phyloP scores from a whole-genome alignment of 352 stramenopile species.

The Phytopythium montanum region DNA sequence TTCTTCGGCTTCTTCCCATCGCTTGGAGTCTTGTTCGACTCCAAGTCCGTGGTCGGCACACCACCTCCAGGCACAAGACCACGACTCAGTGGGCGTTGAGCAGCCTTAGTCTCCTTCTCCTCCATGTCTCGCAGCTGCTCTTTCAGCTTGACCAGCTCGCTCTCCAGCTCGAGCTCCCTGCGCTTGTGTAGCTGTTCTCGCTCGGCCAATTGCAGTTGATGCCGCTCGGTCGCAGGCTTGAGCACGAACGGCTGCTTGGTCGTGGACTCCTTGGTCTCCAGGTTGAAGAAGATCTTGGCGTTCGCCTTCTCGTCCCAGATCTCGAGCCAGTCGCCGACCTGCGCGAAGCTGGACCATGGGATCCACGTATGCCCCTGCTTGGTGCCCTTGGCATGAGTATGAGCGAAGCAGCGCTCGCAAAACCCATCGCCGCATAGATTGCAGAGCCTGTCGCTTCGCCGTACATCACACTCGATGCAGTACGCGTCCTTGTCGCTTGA shows the following conservation, averaged over 20 bases:
- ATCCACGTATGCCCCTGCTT: slow-evolving; percentile 65
- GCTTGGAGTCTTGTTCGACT: background rate
- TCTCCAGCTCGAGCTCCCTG: slow-evolving; percentile 55
- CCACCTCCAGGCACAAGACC: slow-evolving; percentile 4
- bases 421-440: slow-evolving; percentile 81
- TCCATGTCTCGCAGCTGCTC: slow-evolving; percentile 47
- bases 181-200: slow-evolving; percentile 35
- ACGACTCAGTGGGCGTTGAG: slow-evolving; percentile 20
- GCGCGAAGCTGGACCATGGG: slow-evolving; percentile 41
- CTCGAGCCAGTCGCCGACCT: slow-evolving; percentile 69
- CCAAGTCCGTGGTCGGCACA: background rate
- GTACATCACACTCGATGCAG: slow-evolving; percentile 68
- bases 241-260: slow-evolving; percentile 45
- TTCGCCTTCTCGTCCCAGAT: slow-evolving; percentile 48
- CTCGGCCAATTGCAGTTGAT: slow-evolving; percentile 49
- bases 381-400: slow-evolving; percentile 48
- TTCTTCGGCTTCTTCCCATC: slow-evolving; percentile 5
- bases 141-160: slow-evolving; percentile 62
- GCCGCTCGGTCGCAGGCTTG: slow-evolving; percentile 48
- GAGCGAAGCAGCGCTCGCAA: slow-evolving; percentile 53
- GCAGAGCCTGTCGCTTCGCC: slow-evolving; percentile 38
- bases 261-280: slow-evolving; percentile 76
- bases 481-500: slow-evolving; percentile 47
- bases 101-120: slow-evolving; percentile 24
- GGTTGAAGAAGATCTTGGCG: slow-evolving; percentile 64